A percentile compares a stretch with the other conserved stretches of the same genome.
These are phyloP conservation scores for Thelephora aurantiotincta DNA, from an alignment of 768 basidiomycete species.

Conservation along the genomic window DNA sequence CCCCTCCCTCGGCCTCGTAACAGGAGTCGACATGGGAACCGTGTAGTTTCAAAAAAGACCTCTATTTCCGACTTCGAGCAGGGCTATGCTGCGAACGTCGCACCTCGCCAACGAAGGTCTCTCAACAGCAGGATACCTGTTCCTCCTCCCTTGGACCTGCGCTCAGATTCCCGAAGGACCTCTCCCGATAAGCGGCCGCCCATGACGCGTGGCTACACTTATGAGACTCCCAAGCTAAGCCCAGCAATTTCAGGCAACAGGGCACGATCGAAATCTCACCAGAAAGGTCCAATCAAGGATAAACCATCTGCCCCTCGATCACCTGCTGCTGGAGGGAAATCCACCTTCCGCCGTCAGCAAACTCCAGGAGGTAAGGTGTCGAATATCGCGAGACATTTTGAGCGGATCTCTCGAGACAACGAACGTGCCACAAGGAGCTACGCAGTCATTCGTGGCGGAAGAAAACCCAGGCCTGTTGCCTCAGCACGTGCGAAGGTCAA, in stretches of 20 bases:
- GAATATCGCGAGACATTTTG: slow-evolving; percentile 83
- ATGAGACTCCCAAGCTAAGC: background rate
- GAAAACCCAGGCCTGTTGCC: slow-evolving; percentile 80
- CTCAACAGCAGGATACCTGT: slow-evolving; percentile 36
- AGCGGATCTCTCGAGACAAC: slow-evolving; percentile 62
- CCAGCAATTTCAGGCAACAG: background rate
- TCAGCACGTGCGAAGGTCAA: slow-evolving; percentile 81
- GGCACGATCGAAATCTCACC: background rate
- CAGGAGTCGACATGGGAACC: slow-evolving; percentile 38
- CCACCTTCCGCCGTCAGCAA: slow-evolving; percentile 39
- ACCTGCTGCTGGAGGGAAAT: slow-evolving; percentile 26
- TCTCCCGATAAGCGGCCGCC: slow-evolving; percentile 59
- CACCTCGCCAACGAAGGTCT: slow-evolving; percentile 45
- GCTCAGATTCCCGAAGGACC: slow-evolving; percentile 45
- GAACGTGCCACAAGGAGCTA: slow-evolving; percentile 70
- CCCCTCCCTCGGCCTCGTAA: slow-evolving; percentile 21
- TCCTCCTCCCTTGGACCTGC: slow-evolving; percentile 33
- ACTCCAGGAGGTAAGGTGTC: slow-evolving; percentile 60
- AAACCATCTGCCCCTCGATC: slow-evolving; percentile 21
- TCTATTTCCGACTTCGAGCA: slow-evolving; percentile 81
- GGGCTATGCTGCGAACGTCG: slow-evolving; percentile 87
- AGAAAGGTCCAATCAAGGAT: slow-evolving; percentile 16
- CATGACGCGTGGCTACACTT: slow-evolving; percentile 4
- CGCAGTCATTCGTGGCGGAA: slow-evolving; percentile 65
- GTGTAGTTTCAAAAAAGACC: slow-evolving; percentile 33